Evolutionary conservation across 164 flowering plant genomes (phyloP).

Genomic region (Liriodendron chinense): DNA sequence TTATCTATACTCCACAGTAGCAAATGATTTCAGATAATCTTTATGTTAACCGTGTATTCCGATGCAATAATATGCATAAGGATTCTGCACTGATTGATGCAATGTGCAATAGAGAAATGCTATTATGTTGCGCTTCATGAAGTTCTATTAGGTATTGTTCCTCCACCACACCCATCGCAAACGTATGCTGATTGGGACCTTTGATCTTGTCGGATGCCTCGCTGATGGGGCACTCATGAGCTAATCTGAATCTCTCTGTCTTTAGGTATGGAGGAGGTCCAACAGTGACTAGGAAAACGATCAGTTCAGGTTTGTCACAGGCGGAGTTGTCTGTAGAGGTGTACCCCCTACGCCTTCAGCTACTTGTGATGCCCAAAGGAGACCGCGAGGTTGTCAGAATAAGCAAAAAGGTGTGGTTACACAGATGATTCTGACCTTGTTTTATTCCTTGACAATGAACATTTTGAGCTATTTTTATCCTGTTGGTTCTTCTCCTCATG

Average conservation of each 20-base stretch:
- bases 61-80: no score
- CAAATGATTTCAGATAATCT: no score
- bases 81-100: no score
- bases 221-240: no score
- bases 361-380: slow-evolving; percentile 73
- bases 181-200: no score
- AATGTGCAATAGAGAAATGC: no score
- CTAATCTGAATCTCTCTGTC: slow-evolving; percentile 13
- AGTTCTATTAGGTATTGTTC: no score
- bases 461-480: not conserved
- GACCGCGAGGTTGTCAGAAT: slow-evolving; percentile 66
- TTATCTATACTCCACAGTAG: no score
- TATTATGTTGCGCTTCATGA: no score
- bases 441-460: not conserved
- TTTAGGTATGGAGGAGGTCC: slow-evolving; percentile 98
- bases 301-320: slow-evolving; percentile 79
- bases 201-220: no score
- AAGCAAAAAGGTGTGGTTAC: slow-evolving; percentile 77
- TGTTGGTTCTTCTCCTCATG: not conserved
- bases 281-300: slow-evolving; percentile 65
- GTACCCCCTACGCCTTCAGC: slow-evolving; percentile 81
- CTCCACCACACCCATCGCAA: no score
- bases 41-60: no score
- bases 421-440: not conserved
- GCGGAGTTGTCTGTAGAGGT: slow-evolving; percentile 84